Percentiles rank a stretch among this genome's conserved stretches.
Evolutionary conservation across 73 alveolate species (phyloP).

Genomic region (Symbiodinium natans): DNA sequence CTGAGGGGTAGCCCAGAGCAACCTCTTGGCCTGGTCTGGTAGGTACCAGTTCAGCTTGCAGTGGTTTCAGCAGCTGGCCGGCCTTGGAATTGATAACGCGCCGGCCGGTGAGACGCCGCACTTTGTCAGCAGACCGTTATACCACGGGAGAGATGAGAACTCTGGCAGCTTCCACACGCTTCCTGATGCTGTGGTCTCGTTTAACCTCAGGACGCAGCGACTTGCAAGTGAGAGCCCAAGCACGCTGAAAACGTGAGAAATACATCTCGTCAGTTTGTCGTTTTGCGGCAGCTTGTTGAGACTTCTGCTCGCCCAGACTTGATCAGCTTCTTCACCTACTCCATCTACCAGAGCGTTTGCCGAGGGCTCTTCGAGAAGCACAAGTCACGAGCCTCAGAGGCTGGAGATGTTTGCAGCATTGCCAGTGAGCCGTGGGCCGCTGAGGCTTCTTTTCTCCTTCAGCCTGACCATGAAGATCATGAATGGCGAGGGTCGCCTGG

Average conservation of each 20-base stretch:
- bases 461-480: slow-evolving; percentile 83
- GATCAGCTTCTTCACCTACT: slow-evolving; percentile 97
- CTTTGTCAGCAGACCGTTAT: background rate
- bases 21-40: no score
- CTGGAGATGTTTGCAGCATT: background rate
- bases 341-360: slow-evolving; percentile 96
- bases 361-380: slow-evolving; percentile 93
- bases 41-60: slow-evolving; percentile 99
- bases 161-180: no score
- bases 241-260: no score
- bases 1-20: no score
- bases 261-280: background rate
- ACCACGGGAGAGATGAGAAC: background rate
- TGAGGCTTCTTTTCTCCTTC: slow-evolving; percentile 82
- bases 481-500: slow-evolving; percentile 94
- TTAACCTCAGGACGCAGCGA: slow-evolving; percentile 65
- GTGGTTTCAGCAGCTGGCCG: slow-evolving; percentile 99
- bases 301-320: slow-evolving; percentile 86
- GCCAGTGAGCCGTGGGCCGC: background rate
- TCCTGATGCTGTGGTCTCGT: no score
- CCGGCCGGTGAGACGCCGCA: slow-evolving; percentile 98
- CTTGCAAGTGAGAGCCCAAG: slow-evolving; percentile 72
- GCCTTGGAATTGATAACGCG: slow-evolving; percentile 99
- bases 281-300: background rate
- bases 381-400: slow-evolving; percentile 26